phyloP scores from a whole-genome alignment of 805 yeast genomes.

The Schwanniomyces sp. region DNA sequence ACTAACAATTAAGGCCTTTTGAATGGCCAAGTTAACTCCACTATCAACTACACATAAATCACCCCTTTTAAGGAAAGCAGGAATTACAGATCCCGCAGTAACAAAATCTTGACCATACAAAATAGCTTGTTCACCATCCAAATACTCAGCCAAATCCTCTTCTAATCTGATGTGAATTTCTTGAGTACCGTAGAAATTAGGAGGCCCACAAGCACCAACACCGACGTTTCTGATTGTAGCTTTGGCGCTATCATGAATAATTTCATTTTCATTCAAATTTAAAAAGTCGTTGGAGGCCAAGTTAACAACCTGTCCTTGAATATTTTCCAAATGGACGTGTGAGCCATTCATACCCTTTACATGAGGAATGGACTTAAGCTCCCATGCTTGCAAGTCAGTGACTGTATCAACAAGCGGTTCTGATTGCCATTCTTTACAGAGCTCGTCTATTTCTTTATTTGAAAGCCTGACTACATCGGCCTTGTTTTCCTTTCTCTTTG shows the following conservation, averaged over 20 bases:
- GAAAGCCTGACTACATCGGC: constrained; percentile 64
- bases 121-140: constrained; percentile 76
- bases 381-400: constrained; percentile 56
- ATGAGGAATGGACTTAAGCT: constrained; percentile 61
- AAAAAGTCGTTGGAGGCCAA: constrained; percentile 73
- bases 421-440: constrained; percentile 91
- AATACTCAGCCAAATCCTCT: constrained; percentile 68
- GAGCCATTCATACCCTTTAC: constrained; percentile 56
- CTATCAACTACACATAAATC: constrained; percentile 88
- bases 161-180: constrained; percentile 84
- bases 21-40: constrained; percentile 71
- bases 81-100: constrained; percentile 83
- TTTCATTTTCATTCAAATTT: constrained; percentile 51
- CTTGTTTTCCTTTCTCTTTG: constrained; percentile 74
- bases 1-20: constrained; percentile 83
- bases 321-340: constrained; percentile 28
- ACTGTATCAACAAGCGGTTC: constrained; percentile 70
- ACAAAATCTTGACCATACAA: constrained; percentile 91
- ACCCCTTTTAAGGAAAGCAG: constrained; percentile 94
- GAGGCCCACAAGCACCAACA: constrained; percentile 98
- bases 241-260: constrained; percentile 54
- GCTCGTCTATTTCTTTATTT: constrained; percentile 69
- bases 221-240: constrained; percentile 68
- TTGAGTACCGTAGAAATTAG: constrained; percentile 95
- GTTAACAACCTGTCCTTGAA: constrained; percentile 49